Conservation (phyloP, 169 alveolate genomes). For the Cardiosporidium cionae region DNA sequence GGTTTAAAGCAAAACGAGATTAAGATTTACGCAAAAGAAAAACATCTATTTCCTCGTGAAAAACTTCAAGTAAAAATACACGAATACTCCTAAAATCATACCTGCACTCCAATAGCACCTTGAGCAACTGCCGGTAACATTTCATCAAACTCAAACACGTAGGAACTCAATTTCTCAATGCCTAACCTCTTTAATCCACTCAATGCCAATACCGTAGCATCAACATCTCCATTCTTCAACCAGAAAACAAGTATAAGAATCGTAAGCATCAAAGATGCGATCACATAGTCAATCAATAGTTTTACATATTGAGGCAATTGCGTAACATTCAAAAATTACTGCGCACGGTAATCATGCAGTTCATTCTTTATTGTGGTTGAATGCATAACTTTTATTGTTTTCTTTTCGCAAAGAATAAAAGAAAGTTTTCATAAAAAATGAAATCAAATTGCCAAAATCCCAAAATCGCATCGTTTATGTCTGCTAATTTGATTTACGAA, state of each 20-base stretch:
- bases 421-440: no score
- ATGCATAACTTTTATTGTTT: no score
- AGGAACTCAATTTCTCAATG: slow-evolving; percentile 31
- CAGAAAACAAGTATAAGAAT: no score
- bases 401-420: no score
- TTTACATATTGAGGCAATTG: neutral
- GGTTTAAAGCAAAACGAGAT: no score
- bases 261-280: neutral
- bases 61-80: no score
- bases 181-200: slow-evolving; percentile 42
- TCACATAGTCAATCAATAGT: neutral
- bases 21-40: no score
- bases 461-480: no score
- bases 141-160: slow-evolving; percentile 24
- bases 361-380: no score
- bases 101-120: slow-evolving; percentile 17
- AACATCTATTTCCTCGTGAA: no score
- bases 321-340: neutral
- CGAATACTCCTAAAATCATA: neutral
- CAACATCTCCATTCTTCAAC: slow-evolving; percentile 31
- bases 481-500: no score
- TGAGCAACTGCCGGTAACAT: slow-evolving; percentile 27
- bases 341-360: neutral
- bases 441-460: no score
- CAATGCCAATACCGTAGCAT: slow-evolving; percentile 42